Percentiles rank a stretch among this genome's conserved stretches.
Evolutionary conservation across 352 stramenopile genomes (phyloP).

Genomic region (Pythium brachiatum): DNA sequence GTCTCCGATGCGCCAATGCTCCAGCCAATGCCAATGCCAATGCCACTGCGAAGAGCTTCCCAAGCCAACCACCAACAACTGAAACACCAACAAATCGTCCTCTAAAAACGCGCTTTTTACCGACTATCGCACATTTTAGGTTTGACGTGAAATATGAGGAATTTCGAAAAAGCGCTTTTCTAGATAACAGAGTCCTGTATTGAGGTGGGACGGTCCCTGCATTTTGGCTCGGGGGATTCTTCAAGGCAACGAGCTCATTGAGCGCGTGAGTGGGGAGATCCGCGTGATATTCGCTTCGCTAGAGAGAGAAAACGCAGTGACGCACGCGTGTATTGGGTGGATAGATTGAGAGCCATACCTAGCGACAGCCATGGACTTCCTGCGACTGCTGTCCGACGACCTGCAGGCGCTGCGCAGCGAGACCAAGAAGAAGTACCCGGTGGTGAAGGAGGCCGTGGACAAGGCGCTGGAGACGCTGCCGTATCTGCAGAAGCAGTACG

Average conservation of each 20-base stretch:
- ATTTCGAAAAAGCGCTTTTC: constrained; percentile 19
- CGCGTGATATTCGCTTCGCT: no score
- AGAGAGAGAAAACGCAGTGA: no score
- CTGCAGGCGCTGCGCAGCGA: constrained; percentile 82
- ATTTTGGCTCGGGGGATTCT: background rate
- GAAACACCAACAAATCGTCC: background rate
- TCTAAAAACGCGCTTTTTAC: constrained; percentile 18
- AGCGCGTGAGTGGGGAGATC: background rate
- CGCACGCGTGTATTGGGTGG: no score
- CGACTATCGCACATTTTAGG: background rate
- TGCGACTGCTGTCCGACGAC: constrained; percentile 87
- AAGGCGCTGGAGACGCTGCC: constrained; percentile 92
- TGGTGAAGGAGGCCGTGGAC: constrained; percentile 96
- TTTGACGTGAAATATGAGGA: background rate
- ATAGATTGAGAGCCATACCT: no score
- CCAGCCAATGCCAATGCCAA: background rate
- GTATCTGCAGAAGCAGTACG: constrained; percentile 95
- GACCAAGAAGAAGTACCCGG: constrained; percentile 89
- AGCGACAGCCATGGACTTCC: constrained; percentile 84
- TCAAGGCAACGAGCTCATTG: background rate
- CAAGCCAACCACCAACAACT: constrained; percentile 18
- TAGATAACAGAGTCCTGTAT: constrained; percentile 7
- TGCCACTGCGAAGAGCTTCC: background rate
- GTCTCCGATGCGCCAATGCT: background rate
- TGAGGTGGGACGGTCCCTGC: background rate